Base-by-base conservation (phyloP, 2,329 filamentous ascomycete genomes). In the Thelonectria discophora region DNA sequence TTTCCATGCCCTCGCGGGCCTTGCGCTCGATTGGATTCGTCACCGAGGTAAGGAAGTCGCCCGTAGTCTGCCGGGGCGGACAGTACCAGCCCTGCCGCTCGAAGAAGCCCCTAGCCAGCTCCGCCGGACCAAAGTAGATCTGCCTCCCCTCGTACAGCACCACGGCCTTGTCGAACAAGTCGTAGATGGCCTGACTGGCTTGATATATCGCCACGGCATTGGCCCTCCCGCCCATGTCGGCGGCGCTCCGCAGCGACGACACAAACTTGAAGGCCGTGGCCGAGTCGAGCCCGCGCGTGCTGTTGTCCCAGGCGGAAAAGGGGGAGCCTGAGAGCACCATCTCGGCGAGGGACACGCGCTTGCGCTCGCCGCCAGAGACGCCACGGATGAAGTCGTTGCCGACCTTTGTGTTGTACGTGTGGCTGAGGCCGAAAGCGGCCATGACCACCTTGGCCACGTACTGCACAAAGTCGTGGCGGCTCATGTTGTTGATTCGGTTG, bases 261-360 rank as follows among this genome's bases (percentile, higher is more conserved):
- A 90, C 88, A 63, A 93, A 94, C 69, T 92, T 89, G 40, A 92
- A 76, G 0, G 91, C 91, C 0, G 89, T 93, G 8, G 87, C 87
- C 0, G 88, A 88, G 74, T 94, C 91, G 1, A 94, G 81, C 11
- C 91, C 91, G 53, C 86, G 82, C 0, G 91, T 94, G 21, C 81
- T 81, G 66, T 92, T 92, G 62, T 90, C 92, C 91, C 92, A 95
- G 0, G 77, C 78, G 6, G 70, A 74, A 42, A 88, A 75, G 0
- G 84, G 84, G 0, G 86, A 84, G 34, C 82, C 80, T 15, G 88
- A 88, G 11, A 93, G 80, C 62, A 90, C 84, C 66, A 91, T 92
- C 76, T 95, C 92, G 1, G 90, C 91, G 63, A 95, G 93, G 46
- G 88, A 91, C 5, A 96, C 92, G 73, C 93, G 88, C 79, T 95